A percentile compares a stretch with the other conserved stretches of the same genome.
Conservation (phyloP, 306 rosid species). For the Cucumis sativus region DNA sequence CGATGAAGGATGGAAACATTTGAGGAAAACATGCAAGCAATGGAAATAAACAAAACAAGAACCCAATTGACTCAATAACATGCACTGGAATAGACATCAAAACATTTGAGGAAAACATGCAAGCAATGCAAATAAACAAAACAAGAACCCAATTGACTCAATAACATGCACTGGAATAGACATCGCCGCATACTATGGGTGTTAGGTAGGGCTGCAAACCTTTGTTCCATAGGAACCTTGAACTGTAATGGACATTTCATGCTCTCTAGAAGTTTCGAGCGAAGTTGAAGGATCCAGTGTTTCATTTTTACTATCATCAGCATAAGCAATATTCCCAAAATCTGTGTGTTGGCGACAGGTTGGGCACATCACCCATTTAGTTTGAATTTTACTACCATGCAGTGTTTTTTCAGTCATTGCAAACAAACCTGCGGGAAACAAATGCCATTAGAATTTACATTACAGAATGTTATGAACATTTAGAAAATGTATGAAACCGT, state of each 20-base stretch:
- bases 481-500: background rate
- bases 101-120: background rate
- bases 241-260: conserved; percentile 48
- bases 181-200: background rate
- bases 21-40: background rate
- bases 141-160: background rate
- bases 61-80: background rate
- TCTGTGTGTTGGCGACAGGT: conserved; percentile 89
- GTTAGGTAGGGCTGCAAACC: conserved; percentile 24
- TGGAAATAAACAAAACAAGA: background rate
- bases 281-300: conserved; percentile 29
- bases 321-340: conserved; percentile 79
- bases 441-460: background rate
- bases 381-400: conserved; percentile 33
- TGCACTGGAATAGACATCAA: background rate
- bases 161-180: background rate
- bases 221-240: conserved; percentile 93
- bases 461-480: background rate
- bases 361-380: conserved; percentile 87
- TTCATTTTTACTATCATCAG: conserved; percentile 52
- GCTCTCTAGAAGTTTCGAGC: conserved; percentile 30
- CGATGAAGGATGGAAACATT: background rate
- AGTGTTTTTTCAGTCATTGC: conserved; percentile 60
- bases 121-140: background rate
- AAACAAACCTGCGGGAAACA: conserved; percentile 56